A percentile compares a stretch with the other conserved stretches of the same genome.
Conservation (phyloP, 169 alveolate species). For the Eimeria praecox region DNA sequence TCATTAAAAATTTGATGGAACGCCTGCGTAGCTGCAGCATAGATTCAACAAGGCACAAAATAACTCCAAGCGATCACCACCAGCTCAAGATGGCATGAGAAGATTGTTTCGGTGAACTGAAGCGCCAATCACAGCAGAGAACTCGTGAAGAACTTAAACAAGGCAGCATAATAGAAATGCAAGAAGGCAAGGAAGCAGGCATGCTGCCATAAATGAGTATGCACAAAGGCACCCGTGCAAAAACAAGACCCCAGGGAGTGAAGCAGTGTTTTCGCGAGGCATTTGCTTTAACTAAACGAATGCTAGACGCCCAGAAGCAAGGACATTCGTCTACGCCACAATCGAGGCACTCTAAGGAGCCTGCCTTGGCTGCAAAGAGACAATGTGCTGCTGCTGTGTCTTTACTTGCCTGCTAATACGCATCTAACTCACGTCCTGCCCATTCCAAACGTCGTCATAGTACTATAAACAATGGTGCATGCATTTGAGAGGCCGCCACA, state of each 20-base stretch:
- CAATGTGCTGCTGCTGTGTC: neutral
- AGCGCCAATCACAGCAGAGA: too few relatives aligned
- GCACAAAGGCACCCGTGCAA: neutral
- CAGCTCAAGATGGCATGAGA: neutral
- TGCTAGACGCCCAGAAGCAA: neutral
- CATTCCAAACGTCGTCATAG: neutral
- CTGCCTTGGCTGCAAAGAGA: neutral
- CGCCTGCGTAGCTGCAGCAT: neutral
- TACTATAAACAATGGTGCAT: neutral
- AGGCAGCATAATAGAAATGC: neutral
- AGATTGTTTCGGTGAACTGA: neutral
- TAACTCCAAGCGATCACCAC: neutral
- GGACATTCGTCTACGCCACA: neutral
- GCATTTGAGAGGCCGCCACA: neutral
- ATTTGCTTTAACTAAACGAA: neutral
- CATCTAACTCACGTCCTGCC: neutral
- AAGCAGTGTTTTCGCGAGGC: neutral
- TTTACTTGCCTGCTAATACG: neutral
- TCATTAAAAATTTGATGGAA: neutral
- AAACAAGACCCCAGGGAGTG: too few relatives aligned
- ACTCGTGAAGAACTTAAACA: too few relatives aligned
- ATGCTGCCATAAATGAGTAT: neutral
- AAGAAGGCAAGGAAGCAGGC: neutral
- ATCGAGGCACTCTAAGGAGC: neutral
- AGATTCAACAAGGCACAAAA: neutral